These are phyloP conservation scores for Moniliophthora roreri DNA, from an alignment of 1,284 basidiomycete genomes.

Conservation along the genomic window DNA sequence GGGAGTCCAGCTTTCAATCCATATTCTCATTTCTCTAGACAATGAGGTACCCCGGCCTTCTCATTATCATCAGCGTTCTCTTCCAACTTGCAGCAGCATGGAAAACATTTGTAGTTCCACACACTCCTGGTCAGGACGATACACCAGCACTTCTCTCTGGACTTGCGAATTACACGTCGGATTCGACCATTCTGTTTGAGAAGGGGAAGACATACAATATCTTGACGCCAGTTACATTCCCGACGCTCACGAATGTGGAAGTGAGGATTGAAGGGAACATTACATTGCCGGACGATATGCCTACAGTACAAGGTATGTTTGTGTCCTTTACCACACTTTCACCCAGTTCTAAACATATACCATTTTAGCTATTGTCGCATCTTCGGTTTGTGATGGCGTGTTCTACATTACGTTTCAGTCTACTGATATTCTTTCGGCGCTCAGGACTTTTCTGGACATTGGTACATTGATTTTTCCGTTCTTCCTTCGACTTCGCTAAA, in stretches of 20 bases:
- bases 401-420: background rate
- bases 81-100: slow-evolving; percentile 30
- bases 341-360: background rate
- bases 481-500: no score
- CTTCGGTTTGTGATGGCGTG: slow-evolving; percentile 34
- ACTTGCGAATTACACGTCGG: slow-evolving; percentile 38
- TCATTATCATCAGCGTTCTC: no score
- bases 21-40: no score
- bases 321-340: background rate
- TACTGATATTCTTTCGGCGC: background rate
- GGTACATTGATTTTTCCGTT: slow-evolving; percentile 30
- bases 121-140: slow-evolving; percentile 48
- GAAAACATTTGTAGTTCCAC: slow-evolving; percentile 52
- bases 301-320: slow-evolving; percentile 50
- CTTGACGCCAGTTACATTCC: slow-evolving; percentile 56
- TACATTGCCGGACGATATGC: slow-evolving; percentile 52
- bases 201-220: slow-evolving; percentile 60
- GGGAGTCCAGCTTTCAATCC: no score
- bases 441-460: slow-evolving; percentile 47
- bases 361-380: slow-evolving; percentile 37
- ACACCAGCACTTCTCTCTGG: slow-evolving; percentile 45
- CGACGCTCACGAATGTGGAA: slow-evolving; percentile 54
- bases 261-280: slow-evolving; percentile 58
- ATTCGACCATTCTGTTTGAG: slow-evolving; percentile 57
- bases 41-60: no score